Conservation (phyloP, 2,329 filamentous ascomycete genomes). For the Cercospora sp. region DNA sequence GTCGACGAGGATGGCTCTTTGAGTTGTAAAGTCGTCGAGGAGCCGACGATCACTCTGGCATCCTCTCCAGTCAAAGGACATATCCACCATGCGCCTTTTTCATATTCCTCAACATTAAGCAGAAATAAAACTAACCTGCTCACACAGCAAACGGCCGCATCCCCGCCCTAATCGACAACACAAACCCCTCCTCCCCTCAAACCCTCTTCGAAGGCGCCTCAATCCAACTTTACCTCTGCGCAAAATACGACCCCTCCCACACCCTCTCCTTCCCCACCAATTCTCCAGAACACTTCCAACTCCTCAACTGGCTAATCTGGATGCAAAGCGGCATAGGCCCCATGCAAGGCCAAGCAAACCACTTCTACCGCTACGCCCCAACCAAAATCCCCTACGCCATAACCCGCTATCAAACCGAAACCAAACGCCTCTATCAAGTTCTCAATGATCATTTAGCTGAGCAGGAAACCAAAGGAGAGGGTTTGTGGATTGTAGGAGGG, state of each 20-base stretch:
- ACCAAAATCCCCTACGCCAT: constrained; percentile 49
- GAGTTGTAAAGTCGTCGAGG: no score
- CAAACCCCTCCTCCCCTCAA: constrained; percentile 21
- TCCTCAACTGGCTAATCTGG: constrained; percentile 50
- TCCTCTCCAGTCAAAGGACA: no score
- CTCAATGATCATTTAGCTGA: constrained; percentile 45
- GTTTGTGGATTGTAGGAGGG: constrained; percentile 48
- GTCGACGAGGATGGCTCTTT: neutral
- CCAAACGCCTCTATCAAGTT: constrained; percentile 50
- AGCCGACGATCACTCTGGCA: no score
- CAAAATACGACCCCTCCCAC: constrained; percentile 46
- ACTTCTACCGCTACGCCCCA: constrained; percentile 50
- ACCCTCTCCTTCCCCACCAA: constrained; percentile 38
- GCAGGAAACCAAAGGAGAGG: constrained; percentile 28
- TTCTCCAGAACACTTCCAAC: constrained; percentile 46
- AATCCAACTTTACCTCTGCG: constrained; percentile 50
- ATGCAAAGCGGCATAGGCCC: constrained; percentile 40
- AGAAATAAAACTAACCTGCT: no score
- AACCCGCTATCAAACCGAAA: constrained; percentile 52
- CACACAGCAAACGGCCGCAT: constrained; percentile 49
- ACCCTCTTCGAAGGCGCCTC: constrained; percentile 49
- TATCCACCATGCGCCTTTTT: no score
- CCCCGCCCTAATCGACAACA: constrained; percentile 49
- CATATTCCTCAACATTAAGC: no score
- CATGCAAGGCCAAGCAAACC: constrained; percentile 48